Evolutionary conservation across 441 rosid genomes (phyloP), one percentile per base, ranked within the genome.

Genomic region (Pelargonium australe): DNA sequence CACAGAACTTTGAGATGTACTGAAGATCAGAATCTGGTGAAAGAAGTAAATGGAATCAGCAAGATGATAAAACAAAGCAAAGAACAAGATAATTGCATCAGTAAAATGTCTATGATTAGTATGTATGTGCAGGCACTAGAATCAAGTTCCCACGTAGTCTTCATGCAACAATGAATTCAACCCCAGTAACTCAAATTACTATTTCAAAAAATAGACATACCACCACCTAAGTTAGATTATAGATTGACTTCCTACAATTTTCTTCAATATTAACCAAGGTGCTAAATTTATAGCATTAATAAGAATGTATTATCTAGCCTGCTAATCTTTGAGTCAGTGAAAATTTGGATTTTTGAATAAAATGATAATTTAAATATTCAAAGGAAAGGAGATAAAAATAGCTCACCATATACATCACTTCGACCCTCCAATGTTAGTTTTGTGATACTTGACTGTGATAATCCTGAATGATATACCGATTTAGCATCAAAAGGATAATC

Each of bases 391-490:
- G 7, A 19, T 1, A 13, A 17, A 63, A 55, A 69, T 47, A 61
- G 72, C 91, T 81, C 77, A 89, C 97, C 97, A 78, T 47, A 74
- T 65, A 92, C 44, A 60, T 89, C 90, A 75, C 72, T 82, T 75
- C 97, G 83, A 66, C 97, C 96, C 84, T 88, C 89, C 74, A 89
- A 82, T 31, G 85, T 80, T 70, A 89, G 85, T 70, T 79, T 84
- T 61, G 83, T 81, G 71, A 92, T 73, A 69, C 75, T 88, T 47
- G 92, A 83, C 40, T 72, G 65, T 34, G 70, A 69, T 51, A 71
- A 55, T 68, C 71, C 49, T 17, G 76, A 73, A 77, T 75, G 49
- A 77, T 67, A 74, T 63, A 16, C 53, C 28, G 78, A 77, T 67
- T 44, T 14, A 66, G 65, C 53, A 57, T 64, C 75, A 66, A 61